Evolutionary conservation across 805 yeast species (phyloP), one percentile per base, ranked within the genome.

Genomic region (Yarrowia bubula): DNA sequence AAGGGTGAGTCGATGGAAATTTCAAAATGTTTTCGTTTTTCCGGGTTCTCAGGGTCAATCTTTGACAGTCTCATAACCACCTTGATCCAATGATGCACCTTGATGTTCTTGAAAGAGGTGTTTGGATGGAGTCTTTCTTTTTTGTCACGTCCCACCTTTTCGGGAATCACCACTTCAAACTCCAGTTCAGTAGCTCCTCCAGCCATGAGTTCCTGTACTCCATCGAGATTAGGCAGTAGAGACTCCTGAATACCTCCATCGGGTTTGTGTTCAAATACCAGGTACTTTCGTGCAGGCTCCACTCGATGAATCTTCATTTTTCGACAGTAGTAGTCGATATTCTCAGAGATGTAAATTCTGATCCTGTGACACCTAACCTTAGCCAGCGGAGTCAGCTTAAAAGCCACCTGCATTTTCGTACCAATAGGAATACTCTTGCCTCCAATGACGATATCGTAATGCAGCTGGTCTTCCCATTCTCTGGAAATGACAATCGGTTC

Each of bases 31-130:
- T 92, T 95, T 51, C 96, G 80, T 72, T 90, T 90, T 31, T 70
- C 67, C 28, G 75, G 73, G 62, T 71, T 69, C 13, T 69, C 82
- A 53, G 83, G 81, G 35, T 58, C 64, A n/a, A 80, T 72, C 69
- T 83, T 84, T 5, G 96, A 89, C 43, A 95, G 79, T 61, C 98
- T 78, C 62, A 95, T 77, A 68, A 96, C 88, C 14, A 95, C 83
- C 76, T 95, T 95, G 71, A 95, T 86, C 98, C 99, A 95, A 76
- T 95, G 99, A 71, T 90, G 93, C 7, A 95, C 83, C 76, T 91
- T 92, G 68, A 95, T 91, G 70, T 86, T 86, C 28, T 83, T 84
- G 70, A 82, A 87, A 2, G 90, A 84, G 0, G 97, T 90, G 75
- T 95, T 96, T 1, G 98, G 97, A 71, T 91, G 97, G 57, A 79